A percentile compares a stretch with the other conserved stretches of the same genome.
Evolutionary conservation across 2,329 filamentous ascomycete genomes (phyloP).

Genomic region (Fusarium pseudograminearum): DNA sequence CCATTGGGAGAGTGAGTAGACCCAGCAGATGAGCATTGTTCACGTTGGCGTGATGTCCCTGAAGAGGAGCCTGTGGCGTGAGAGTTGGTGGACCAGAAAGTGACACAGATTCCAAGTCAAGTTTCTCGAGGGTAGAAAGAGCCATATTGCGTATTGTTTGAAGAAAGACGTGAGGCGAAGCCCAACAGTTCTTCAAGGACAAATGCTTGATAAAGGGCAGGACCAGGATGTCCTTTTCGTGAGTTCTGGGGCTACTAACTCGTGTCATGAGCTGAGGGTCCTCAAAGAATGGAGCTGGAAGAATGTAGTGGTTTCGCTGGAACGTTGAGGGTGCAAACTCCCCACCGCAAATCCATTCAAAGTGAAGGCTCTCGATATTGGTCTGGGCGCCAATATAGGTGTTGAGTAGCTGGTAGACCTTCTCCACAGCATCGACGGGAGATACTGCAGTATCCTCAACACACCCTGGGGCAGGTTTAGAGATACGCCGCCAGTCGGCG

Average conservation of each 20-base stretch:
- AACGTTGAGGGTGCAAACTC: conserved; percentile 72
- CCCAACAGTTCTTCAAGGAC: conserved; percentile 77
- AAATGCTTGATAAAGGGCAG: conserved; percentile 70
- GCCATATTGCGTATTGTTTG: conserved; percentile 64
- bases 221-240: conserved; percentile 57
- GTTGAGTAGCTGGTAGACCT: conserved; percentile 66
- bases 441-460: conserved; percentile 62
- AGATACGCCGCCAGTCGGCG: conserved; percentile 73
- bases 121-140: conserved; percentile 59
- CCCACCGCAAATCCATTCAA: conserved; percentile 76
- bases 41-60: conserved; percentile 26
- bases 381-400: conserved; percentile 60
- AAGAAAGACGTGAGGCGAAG: conserved; percentile 68
- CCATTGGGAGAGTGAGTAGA: conserved; percentile 17
- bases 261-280: conserved; percentile 48
- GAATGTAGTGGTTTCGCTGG: conserved; percentile 70
- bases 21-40: conserved; percentile 34
- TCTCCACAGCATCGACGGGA: conserved; percentile 63
- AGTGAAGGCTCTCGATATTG: conserved; percentile 68
- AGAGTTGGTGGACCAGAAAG: conserved; percentile 62
- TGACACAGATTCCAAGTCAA: conserved; percentile 74
- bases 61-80: conserved; percentile 44
- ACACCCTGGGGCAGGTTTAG: conserved; percentile 63
- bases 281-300: conserved; percentile 70
- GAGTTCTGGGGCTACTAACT: conserved; percentile 48